phyloP scores from a whole-genome alignment of 208 protist species.

The Sergeia podlipaevii region DNA sequence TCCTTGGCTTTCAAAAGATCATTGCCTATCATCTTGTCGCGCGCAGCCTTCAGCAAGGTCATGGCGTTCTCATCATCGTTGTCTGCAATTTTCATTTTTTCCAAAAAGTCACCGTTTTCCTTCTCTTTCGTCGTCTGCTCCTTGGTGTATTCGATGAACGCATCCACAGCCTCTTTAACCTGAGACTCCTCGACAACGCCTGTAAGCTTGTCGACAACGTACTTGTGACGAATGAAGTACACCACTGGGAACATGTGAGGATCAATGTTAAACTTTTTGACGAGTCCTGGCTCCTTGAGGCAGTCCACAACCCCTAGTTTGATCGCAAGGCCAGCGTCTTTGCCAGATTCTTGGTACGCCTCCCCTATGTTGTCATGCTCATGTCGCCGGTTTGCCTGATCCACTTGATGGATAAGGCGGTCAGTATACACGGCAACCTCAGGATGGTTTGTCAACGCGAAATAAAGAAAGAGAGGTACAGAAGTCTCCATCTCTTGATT shows the following conservation, averaged over 20 bases:
- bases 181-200: constrained; percentile 83
- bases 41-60: constrained; percentile 69
- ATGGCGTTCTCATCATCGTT: constrained; percentile 87
- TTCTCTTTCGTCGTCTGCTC: constrained; percentile 56
- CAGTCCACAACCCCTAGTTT: constrained; percentile 84
- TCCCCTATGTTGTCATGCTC: constrained; percentile 42
- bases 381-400: constrained; percentile 58
- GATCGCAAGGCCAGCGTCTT: constrained; percentile 72
- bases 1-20: constrained; percentile 66
- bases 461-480: constrained; percentile 81
- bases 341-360: constrained; percentile 70
- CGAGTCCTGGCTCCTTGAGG: constrained; percentile 53
- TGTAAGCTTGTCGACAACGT: constrained; percentile 63
- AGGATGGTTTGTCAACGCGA: constrained; percentile 70
- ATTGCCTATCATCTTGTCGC: constrained; percentile 61
- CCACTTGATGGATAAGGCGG: constrained; percentile 56
- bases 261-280: constrained; percentile 62
- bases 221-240: constrained; percentile 74
- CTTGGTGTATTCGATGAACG: constrained; percentile 78
- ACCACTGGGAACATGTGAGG: constrained; percentile 83
- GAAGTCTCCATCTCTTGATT: constrained; percentile 66
- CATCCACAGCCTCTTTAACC: constrained; percentile 82
- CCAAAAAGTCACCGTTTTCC: constrained; percentile 47
- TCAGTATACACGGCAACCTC: constrained; percentile 69
- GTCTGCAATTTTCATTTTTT: constrained; percentile 61